Conservation (phyloP, 225 moss, liverwort and hornwort genomes). For the Neckera pumila region DNA sequence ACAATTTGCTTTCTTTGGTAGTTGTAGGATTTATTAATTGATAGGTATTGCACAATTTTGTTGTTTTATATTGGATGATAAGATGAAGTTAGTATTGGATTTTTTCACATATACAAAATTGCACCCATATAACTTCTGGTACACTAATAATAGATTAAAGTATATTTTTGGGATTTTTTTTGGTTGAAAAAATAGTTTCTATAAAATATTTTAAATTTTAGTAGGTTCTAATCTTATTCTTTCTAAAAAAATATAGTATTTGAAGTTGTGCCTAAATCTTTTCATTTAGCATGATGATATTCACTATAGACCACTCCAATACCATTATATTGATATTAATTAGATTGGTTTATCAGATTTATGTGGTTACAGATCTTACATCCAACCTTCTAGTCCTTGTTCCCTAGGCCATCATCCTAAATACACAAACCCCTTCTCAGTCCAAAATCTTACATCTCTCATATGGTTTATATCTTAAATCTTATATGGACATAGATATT, state of each 20-base stretch:
- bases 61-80: background rate
- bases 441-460: background rate
- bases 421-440: background rate
- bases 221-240: background rate
- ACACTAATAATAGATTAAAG: no score
- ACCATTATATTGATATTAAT: background rate
- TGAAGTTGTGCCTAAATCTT: background rate
- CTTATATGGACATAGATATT: background rate
- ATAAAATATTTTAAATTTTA: background rate
- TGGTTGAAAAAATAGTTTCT: no score
- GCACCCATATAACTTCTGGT: no score
- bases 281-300: background rate
- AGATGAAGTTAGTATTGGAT: background rate
- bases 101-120: background rate
- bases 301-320: background rate
- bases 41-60: background rate
- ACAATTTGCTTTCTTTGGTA: accelerated
- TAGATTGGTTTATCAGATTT: background rate
- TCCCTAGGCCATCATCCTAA: accelerated
- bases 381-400: accelerated
- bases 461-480: background rate
- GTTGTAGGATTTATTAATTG: background rate
- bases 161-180: no score
- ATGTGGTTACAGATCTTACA: background rate
- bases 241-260: no score